Evolutionary conservation across 306 rosid species (phyloP).

Genomic region (Quercus wislizeni): DNA sequence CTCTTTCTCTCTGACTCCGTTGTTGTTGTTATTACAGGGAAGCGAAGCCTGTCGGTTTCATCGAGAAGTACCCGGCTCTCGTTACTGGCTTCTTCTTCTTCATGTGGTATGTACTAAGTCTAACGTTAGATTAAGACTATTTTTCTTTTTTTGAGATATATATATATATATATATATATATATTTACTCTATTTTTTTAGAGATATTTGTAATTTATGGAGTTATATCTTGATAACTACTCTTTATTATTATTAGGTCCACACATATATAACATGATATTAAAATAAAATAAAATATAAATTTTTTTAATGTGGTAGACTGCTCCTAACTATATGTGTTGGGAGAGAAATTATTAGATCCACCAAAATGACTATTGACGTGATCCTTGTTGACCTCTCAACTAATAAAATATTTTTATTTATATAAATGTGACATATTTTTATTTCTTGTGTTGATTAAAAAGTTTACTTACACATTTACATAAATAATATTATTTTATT

Average conservation of each 20-base stretch:
- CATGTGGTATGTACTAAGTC: constrained; percentile 36
- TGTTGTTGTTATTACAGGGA: constrained; percentile 40
- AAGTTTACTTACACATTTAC: no score
- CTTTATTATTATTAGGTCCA: accelerated
- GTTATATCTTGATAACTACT: accelerated
- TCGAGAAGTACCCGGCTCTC: constrained; percentile 38
- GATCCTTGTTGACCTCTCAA: accelerated
- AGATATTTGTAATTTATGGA: no score
- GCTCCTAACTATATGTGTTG: accelerated
- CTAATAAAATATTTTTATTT: no score
- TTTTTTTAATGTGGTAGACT: no score
- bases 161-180: no score
- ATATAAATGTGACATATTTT: accelerated
- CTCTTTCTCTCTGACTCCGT: constrained; percentile 18
- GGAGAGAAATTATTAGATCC: no score
- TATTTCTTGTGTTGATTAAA: accelerated
- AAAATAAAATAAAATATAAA: no score
- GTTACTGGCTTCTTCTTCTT: constrained; percentile 59
- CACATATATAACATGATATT: no score
- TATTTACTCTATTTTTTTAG: no score
- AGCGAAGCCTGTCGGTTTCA: constrained; percentile 66
- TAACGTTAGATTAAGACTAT: no score
- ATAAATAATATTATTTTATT: no score
- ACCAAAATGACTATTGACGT: accelerated
- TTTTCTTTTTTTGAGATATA: no score